A percentile compares a stretch with the other conserved stretches of the same genome.
Evolutionary conservation across 169 alveolate species (phyloP).

Genomic region (Sarcocystis neurona): DNA sequence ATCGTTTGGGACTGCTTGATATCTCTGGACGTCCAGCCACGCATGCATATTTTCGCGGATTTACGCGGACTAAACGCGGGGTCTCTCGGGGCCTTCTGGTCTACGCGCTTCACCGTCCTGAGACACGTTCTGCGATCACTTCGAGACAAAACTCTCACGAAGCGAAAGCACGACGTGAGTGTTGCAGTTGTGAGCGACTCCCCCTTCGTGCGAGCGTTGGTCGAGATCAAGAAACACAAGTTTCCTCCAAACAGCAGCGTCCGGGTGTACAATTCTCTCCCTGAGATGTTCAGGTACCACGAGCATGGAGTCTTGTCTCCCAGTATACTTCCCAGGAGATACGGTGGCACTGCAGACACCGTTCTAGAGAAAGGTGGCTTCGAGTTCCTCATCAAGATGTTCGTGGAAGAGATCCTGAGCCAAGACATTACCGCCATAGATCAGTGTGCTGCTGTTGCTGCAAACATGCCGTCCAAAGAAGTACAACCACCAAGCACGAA

Average conservation of each 20-base stretch:
- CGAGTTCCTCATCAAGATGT: not conserved
- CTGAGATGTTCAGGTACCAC: not conserved
- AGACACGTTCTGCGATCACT: not conserved
- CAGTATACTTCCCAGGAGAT: not conserved
- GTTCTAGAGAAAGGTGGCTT: not conserved
- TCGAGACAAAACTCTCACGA: conserved; percentile 14
- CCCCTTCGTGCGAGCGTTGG: conserved; percentile 19
- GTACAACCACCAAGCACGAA: too few species aligned
- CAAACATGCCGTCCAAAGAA: too few species aligned
- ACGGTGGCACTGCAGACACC: conserved; percentile 4
- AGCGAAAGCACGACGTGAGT: not conserved
- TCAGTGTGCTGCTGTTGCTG: too few species aligned
- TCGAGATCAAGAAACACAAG: conserved; percentile 22
- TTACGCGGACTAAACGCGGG: conserved; percentile 25
- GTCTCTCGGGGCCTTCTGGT: too few species aligned
- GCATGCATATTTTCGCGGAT: conserved; percentile 20
- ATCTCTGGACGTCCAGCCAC: not conserved
- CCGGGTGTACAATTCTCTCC: not conserved
- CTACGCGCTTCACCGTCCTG: not conserved
- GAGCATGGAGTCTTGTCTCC: not conserved
- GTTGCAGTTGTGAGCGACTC: not conserved
- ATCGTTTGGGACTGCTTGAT: conserved; percentile 28
- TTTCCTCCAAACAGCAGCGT: conserved; percentile 14
- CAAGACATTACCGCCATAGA: too few species aligned
- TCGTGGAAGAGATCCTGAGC: conserved; percentile 42